Evolutionary conservation across 345 rosid species (phyloP).

Genomic region (Brassica cretica): DNA sequence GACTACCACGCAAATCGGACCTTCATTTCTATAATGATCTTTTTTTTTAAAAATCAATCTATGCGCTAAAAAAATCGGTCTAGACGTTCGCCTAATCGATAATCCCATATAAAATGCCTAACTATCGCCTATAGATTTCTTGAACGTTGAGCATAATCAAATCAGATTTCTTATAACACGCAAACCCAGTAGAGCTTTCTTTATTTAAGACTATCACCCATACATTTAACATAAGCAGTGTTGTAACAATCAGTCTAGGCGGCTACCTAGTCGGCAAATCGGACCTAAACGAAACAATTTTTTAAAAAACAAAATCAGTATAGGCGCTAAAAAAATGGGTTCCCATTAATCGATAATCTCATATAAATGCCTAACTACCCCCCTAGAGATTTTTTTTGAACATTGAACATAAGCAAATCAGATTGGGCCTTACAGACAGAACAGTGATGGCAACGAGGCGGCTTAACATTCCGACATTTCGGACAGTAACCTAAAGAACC

Average conservation of each 20-base stretch:
- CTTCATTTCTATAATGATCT: no score
- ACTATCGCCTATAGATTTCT: no score
- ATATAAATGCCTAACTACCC: neutral
- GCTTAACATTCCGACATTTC: slow-evolving; percentile 72
- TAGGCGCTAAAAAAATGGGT: no score
- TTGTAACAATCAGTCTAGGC: neutral
- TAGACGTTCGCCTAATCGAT: no score
- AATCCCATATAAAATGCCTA: no score
- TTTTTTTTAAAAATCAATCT: no score
- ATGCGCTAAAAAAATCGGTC: no score
- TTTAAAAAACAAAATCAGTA: no score
- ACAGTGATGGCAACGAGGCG: slow-evolving; percentile 96
- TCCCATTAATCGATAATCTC: no score
- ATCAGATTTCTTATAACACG: neutral
- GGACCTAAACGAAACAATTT: no score
- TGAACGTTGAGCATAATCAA: no score
- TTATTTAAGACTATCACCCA: neutral
- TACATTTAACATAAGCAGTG: neutral
- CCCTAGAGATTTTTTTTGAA: neutral
- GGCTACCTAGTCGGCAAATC: neutral
- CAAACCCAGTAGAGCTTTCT: neutral
- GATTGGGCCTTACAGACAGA: slow-evolving; percentile 68
- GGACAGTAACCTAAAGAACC: slow-evolving; percentile 48
- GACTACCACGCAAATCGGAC: neutral
- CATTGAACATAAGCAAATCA: neutral